A percentile compares a stretch with the other conserved stretches of the same genome.
Conservation (phyloP, 2,329 filamentous ascomycete genomes). For the Aspergillus sergii region DNA sequence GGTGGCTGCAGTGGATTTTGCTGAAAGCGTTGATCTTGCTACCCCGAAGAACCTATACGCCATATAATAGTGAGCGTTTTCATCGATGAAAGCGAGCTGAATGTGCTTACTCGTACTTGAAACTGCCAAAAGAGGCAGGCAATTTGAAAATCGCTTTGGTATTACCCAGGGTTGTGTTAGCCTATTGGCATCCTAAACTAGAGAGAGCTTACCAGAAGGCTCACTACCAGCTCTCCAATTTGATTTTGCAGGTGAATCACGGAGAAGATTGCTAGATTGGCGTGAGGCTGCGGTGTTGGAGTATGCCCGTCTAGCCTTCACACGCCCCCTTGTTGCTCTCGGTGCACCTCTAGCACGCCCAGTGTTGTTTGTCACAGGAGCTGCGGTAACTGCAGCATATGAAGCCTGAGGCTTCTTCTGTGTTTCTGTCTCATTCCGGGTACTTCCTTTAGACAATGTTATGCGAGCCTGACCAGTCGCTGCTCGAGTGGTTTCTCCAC, state of each 20-base stretch:
- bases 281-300: background rate
- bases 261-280: constrained; percentile 18
- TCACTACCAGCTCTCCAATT: constrained; percentile 27
- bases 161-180: background rate
- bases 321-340: constrained; percentile 13
- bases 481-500: background rate
- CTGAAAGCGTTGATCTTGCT: constrained; percentile 15
- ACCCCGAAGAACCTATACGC: constrained; percentile 22
- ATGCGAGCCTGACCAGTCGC: background rate
- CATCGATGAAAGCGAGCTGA: background rate
- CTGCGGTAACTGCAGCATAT: background rate
- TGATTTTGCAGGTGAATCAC: constrained; percentile 27
- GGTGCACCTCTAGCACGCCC: background rate
- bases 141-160: constrained; percentile 19
- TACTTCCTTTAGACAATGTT: background rate
- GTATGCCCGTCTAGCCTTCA: constrained; percentile 6
- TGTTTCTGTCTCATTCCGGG: constrained; percentile 8
- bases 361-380: background rate
- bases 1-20: background rate
- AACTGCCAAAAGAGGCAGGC: constrained; percentile 21
- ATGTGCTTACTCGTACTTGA: constrained; percentile 27
- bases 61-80: background rate
- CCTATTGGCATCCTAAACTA: background rate
- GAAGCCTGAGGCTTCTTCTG: background rate
- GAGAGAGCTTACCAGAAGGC: constrained; percentile 19